A percentile compares a stretch with the other conserved stretches of the same genome.
phyloP scores from a whole-genome alignment of 1,284 basidiomycete genomes.

The Porogramme epimiltina region DNA sequence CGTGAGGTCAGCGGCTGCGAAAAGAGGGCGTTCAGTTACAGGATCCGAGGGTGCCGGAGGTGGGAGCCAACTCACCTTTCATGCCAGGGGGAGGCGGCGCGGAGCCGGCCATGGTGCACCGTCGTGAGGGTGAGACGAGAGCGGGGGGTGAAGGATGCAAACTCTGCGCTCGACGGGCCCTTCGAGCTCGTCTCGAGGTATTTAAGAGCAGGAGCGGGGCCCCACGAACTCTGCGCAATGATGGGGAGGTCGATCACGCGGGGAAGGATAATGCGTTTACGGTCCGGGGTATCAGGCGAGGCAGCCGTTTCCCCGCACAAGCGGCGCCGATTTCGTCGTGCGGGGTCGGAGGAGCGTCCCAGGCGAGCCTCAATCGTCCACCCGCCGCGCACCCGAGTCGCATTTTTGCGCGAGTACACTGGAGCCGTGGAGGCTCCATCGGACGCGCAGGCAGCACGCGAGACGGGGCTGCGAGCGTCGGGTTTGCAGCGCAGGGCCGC shows the following conservation, averaged over 20 bases:
- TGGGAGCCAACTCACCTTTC: slow-evolving; percentile 34
- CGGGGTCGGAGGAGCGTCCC: too few relatives aligned
- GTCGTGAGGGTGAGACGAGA: slow-evolving; percentile 4
- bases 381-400: too few relatives aligned
- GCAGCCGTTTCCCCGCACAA: slow-evolving; percentile 8
- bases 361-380: too few relatives aligned
- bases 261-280: slow-evolving; percentile 1
- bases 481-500: too few relatives aligned
- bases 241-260: slow-evolving; percentile 5
- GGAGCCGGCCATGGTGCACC: slow-evolving; percentile 8
- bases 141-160: slow-evolving; percentile 6
- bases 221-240: slow-evolving; percentile 19
- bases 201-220: slow-evolving; percentile 18
- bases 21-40: not conserved
- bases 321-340: not conserved
- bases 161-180: slow-evolving; percentile 7
- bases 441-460: too few relatives aligned
- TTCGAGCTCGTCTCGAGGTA: slow-evolving; percentile 9
- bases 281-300: slow-evolving; percentile 17
- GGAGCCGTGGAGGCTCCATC: too few relatives aligned
- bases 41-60: not conserved
- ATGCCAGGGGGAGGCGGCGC: slow-evolving; percentile 31
- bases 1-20: slow-evolving; percentile 49
- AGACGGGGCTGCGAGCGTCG: too few relatives aligned
- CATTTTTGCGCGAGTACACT: too few relatives aligned